These are phyloP conservation scores for Psilocybe subaeruginosa DNA, from an alignment of 768 basidiomycete species.

Conservation along the genomic window DNA sequence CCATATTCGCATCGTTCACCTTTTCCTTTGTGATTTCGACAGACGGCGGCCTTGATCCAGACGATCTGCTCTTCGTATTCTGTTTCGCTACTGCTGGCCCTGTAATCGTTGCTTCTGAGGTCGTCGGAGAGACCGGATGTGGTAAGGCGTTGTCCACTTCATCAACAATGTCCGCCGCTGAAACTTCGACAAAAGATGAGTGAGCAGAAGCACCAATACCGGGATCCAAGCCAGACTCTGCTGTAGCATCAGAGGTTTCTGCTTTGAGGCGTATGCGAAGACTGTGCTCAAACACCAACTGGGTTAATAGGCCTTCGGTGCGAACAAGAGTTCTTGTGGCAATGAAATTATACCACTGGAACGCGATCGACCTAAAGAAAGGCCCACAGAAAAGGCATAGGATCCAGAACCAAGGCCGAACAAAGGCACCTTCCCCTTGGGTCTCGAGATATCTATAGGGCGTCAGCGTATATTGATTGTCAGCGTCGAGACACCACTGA, in stretches of 20 bases:
- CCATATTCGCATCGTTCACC: slow-evolving; percentile 40
- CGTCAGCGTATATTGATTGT: neutral
- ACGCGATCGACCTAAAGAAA: slow-evolving; percentile 46
- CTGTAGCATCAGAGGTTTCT: slow-evolving; percentile 17
- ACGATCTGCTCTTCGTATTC: no score
- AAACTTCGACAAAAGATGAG: no score
- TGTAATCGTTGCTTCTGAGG: no score
- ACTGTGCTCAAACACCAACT: slow-evolving; percentile 46
- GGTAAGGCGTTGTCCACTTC: no score
- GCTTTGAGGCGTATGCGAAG: slow-evolving; percentile 69
- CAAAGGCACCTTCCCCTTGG: slow-evolving; percentile 43
- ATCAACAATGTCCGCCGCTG: no score
- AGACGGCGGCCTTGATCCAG: neutral
- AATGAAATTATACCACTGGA: slow-evolving; percentile 61
- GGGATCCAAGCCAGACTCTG: neutral
- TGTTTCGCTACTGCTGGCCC: no score
- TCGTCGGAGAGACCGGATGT: no score
- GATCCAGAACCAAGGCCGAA: slow-evolving; percentile 75
- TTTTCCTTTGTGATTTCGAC: neutral
- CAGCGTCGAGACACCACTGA: neutral
- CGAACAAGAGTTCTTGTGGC: slow-evolving; percentile 43
- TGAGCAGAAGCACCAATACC: no score
- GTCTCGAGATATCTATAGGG: slow-evolving; percentile 56
- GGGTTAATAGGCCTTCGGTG: slow-evolving; percentile 45
- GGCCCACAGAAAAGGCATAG: neutral